phyloP scores from a whole-genome alignment of 768 basidiomycete species.

The Boletus vinaceobasis region DNA sequence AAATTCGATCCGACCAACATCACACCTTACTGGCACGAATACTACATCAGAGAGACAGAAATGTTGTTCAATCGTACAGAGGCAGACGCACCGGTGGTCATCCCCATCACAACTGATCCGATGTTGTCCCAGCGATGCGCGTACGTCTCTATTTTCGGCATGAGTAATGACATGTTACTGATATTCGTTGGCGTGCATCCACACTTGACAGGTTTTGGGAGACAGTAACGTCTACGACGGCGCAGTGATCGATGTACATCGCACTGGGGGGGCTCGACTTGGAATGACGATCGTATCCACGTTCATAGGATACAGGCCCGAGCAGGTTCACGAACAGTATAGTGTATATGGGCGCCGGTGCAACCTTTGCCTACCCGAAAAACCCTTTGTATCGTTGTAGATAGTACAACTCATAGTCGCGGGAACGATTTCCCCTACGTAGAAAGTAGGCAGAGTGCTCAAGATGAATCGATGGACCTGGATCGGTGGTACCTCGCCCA shows the following conservation, averaged over 20 bases:
- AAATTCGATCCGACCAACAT: constrained; percentile 16
- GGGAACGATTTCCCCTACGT: no score
- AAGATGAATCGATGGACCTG: no score
- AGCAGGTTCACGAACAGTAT: no score
- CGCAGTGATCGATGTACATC: constrained; percentile 1
- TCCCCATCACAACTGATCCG: constrained; percentile 1
- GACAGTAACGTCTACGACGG: constrained; percentile 3
- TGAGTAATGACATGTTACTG: neutral
- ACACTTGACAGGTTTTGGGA: constrained; percentile 13
- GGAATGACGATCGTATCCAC: no score
- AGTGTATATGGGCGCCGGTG: no score
- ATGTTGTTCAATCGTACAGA: constrained; percentile 17
- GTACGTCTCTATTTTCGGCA: neutral
- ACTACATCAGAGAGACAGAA: constrained; percentile 4
- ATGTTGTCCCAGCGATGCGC: constrained; percentile 4
- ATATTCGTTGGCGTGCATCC: neutral
- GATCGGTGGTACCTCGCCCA: no score
- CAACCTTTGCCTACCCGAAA: no score
- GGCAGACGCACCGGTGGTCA: neutral
- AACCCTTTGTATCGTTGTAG: no score
- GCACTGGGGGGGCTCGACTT: neutral
- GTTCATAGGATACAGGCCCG: neutral
- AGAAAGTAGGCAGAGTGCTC: no score
- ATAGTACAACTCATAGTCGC: no score
- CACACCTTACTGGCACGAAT: constrained; percentile 13